A percentile compares a stretch with the other conserved stretches of the same genome.
phyloP scores from a whole-genome alignment of 2,329 filamentous ascomycete genomes.

The Byssoonygena ceratinophila region DNA sequence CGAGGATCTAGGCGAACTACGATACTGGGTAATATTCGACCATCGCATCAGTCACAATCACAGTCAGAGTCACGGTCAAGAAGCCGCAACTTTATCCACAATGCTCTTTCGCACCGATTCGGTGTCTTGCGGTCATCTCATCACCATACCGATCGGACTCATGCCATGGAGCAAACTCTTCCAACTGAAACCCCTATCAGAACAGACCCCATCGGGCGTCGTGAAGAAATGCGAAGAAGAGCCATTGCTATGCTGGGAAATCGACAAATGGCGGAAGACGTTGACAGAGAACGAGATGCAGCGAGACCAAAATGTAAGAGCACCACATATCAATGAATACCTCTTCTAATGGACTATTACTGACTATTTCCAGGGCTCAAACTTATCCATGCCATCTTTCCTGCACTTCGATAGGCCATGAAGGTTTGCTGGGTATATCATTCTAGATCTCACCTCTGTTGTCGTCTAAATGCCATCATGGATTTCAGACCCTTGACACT shows the following conservation, averaged over 20 bases:
- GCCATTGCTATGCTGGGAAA: conserved; percentile 16
- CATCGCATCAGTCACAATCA: not conserved
- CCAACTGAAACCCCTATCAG: not conserved
- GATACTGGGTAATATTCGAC: not conserved
- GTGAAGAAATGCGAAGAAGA: conserved; percentile 16
- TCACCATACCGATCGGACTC: not conserved
- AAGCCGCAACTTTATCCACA: not conserved
- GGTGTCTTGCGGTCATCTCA: not conserved
- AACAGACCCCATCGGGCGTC: not conserved
- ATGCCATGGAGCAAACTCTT: conserved; percentile 1
- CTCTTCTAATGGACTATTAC: not conserved
- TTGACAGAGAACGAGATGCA: conserved; percentile 17
- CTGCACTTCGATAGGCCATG: conserved; percentile 9
- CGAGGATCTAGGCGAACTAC: not conserved
- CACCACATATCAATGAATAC: not conserved
- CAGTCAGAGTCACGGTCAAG: not conserved
- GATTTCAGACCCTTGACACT: not conserved
- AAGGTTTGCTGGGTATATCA: too few species aligned
- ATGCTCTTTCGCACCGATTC: not conserved
- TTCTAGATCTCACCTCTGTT: too few species aligned
- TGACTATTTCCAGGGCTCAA: conserved; percentile 14
- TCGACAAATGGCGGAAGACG: conserved; percentile 15
- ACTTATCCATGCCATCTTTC: conserved; percentile 13
- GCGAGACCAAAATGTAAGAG: conserved; percentile 19
- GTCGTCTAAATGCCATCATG: not conserved